These are phyloP conservation scores for Pistacia integerrima DNA, from an alignment of 345 rosid species.

Conservation along the genomic window DNA sequence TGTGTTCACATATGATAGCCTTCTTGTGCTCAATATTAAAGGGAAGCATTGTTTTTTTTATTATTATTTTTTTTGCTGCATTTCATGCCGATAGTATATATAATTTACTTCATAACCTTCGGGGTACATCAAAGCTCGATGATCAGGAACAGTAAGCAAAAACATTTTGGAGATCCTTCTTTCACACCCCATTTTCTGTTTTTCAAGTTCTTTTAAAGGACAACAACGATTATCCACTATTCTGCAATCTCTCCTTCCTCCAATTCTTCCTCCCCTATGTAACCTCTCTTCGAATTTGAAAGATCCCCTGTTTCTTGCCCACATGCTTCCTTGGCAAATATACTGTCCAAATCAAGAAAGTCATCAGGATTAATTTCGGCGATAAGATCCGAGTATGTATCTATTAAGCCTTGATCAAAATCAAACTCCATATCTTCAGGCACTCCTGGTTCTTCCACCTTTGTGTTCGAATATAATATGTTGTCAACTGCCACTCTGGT, in stretches of 20 bases:
- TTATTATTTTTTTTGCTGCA: not conserved
- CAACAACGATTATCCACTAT: constrained; percentile 12
- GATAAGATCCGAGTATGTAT: constrained; percentile 67
- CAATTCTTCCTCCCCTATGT: constrained; percentile 43
- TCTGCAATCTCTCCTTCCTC: constrained; percentile 90
- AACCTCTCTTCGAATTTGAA: constrained; percentile 21
- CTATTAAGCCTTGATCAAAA: constrained; percentile 69
- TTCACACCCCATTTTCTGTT: not conserved
- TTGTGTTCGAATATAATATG: constrained; percentile 13
- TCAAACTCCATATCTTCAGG: constrained; percentile 49
- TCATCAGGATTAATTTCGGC: constrained; percentile 68
- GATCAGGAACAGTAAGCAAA: not conserved
- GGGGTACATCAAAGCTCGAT: not conserved
- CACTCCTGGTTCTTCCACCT: constrained; percentile 7
- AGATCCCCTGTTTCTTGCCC: constrained; percentile 31
- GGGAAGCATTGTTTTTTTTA: not conserved
- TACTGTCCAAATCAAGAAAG: constrained; percentile 67
- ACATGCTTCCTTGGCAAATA: constrained; percentile 39
- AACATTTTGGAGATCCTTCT: not conserved
- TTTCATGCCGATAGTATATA: not conserved
- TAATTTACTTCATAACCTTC: not conserved
- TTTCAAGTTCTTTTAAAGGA: not conserved
- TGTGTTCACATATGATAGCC: not conserved
- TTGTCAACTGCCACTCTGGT: constrained; percentile 17
- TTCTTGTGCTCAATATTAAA: not conserved